Evolutionary conservation across 768 basidiomycete species (phyloP).

Genomic region (Mycena kentingensis): DNA sequence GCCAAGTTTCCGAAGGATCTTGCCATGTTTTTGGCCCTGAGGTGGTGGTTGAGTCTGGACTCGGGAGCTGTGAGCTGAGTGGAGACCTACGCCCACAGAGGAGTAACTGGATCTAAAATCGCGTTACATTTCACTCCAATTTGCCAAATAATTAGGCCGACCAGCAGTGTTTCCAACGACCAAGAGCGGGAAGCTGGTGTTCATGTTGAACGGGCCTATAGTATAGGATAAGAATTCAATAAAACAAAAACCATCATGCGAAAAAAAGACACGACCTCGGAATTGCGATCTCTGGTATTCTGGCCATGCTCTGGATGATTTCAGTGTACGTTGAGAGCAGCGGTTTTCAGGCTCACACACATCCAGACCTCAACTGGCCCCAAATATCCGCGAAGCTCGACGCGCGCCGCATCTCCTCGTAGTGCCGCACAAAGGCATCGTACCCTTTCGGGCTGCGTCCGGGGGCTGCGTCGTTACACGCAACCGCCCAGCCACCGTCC

Average conservation of each 20-base stretch:
- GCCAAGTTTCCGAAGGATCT: conserved; percentile 13
- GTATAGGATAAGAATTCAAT: too few species aligned
- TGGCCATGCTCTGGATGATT: neutral
- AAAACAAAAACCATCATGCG: too few species aligned
- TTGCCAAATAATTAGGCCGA: neutral
- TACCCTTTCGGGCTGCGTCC: neutral
- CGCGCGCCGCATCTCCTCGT: neutral
- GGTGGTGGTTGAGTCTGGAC: neutral
- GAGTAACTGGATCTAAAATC: conserved; percentile 17
- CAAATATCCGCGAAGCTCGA: conserved; percentile 9
- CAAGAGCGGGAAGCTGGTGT: conserved; percentile 19
- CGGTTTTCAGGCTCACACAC: neutral
- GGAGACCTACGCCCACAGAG: conserved; percentile 9
- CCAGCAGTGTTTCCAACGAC: conserved; percentile 22
- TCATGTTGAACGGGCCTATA: conserved; percentile 15
- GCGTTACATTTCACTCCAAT: neutral
- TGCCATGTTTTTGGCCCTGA: conserved; percentile 17
- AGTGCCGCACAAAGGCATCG: neutral
- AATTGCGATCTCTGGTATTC: neutral
- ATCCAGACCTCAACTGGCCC: neutral
- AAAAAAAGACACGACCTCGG: too few species aligned
- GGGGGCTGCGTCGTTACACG: conserved; percentile 2
- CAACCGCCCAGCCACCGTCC: neutral
- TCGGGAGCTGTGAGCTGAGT: neutral
- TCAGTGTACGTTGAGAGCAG: neutral